Base-by-base conservation (phyloP, 306 rosid genomes). In the Quercus rubra region DNA sequence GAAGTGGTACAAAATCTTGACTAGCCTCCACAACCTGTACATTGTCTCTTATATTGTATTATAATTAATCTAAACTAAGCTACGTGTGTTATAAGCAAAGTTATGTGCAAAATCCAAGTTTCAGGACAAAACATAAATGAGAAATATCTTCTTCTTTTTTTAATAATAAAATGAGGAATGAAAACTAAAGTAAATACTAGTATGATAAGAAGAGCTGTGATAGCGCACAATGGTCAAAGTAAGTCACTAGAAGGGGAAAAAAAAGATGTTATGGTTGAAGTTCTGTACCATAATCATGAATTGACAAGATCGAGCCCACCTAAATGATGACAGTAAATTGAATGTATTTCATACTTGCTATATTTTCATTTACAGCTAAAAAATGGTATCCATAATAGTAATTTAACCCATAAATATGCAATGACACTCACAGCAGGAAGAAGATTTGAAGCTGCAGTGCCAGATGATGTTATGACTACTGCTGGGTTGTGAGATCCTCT, bases 391-490 rank as follows among this genome's bases (percentile, higher is more conserved):
- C 69, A 55, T 15, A 46, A 46, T 49, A 10, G 54, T 49, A 49
- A 49, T 49, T 49, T 49, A 49, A 49, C 54, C 43, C 62, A 54
- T 63, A 69, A 51, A 31, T 63, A 18, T 43, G 11, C 15, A 49
- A 76, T 31, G 27, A 78, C 81, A 92, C 99, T 90, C 83, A 94
- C 99, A 74, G 99, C 99, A 23, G 99, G 99, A 83, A 90, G 88
- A 83, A 94, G 97, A 86, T 94, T 94, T 73, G 99, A 94, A 88
- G 90, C 97, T 43, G 99, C 99, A 77, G 99, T 92, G 82, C 99
- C 99, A 18, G 99, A 94, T 77, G 99, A 89, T 27, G 99, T 91
- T 86, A 94, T 89, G 82, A 94, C 87, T 54, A 92, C 97, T 18
- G 99, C 99, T 58, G 99, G 97, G 70, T 81, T 85, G 84, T 80